phyloP scores from a whole-genome alignment of 495 filamentous ascomycete genomes.

The Podospora pseudopauciseta region DNA sequence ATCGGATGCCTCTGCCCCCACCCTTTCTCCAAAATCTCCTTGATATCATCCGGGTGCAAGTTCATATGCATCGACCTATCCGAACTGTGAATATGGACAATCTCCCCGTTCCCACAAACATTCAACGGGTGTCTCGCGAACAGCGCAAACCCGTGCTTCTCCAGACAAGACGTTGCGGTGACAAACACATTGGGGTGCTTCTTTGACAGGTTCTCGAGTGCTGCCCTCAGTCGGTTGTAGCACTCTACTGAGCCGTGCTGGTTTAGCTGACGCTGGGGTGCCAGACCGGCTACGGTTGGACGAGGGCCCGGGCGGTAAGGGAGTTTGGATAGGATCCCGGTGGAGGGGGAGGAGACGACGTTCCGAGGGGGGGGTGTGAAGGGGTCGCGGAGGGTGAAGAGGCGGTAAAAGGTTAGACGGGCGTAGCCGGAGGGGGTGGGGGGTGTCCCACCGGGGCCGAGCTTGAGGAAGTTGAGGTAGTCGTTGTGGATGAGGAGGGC shows the following conservation, averaged over 20 bases:
- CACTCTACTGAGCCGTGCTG: slow-evolving; percentile 54
- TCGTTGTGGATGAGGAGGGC: slow-evolving; percentile 63
- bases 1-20: slow-evolving; percentile 92
- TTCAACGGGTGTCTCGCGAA: slow-evolving; percentile 61
- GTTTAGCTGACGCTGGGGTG: slow-evolving; percentile 72
- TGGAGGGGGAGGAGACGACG: slow-evolving; percentile 30
- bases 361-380: slow-evolving; percentile 43
- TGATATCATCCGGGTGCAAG: slow-evolving; percentile 74
- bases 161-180: slow-evolving; percentile 67
- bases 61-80: slow-evolving; percentile 75
- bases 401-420: slow-evolving; percentile 58
- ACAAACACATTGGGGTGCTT: slow-evolving; percentile 50
- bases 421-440: slow-evolving; percentile 69
- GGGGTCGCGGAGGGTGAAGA: slow-evolving; percentile 58
- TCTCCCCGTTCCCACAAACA: slow-evolving; percentile 66
- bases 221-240: slow-evolving; percentile 48
- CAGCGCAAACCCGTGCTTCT: slow-evolving; percentile 72
- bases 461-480: slow-evolving; percentile 69
- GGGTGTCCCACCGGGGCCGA: slow-evolving; percentile 79
- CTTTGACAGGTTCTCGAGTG: slow-evolving; percentile 49
- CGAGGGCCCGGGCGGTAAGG: slow-evolving; percentile 58
- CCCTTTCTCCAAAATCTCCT: slow-evolving; percentile 68
- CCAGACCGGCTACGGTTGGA: slow-evolving; percentile 67
- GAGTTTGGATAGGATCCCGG: slow-evolving; percentile 45
- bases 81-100: slow-evolving; percentile 72